Base-by-base conservation (phyloP, 495 filamentous ascomycete genomes). In the Penicillium alfredii region DNA sequence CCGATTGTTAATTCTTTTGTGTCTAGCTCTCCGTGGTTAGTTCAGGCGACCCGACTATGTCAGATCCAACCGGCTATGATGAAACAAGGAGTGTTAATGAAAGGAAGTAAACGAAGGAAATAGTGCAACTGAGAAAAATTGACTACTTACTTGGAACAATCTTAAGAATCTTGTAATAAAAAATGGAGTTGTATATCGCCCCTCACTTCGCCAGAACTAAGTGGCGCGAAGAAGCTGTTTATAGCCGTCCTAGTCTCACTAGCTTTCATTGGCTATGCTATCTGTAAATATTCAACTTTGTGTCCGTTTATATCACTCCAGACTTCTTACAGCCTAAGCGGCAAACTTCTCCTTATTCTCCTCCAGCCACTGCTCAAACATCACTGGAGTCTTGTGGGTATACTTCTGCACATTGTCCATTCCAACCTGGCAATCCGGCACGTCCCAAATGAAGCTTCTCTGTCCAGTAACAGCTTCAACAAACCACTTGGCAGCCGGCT, bases 281-380 rank as follows among this genome's bases (percentile, higher is more conserved):
- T 23, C 21, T 23, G 5, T 23, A 23, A 23, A 5, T 23, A 23
- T 23, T 23, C 21, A 23, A n/a, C n/a, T n/a, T n/a, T n/a, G n/a
- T 23, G 21, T 23, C 21, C 21, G 9, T 23, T 23, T 23, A 23
- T 23, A 23, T 23, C 21, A 23, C 6, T 23, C 5, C 9, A 23
- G 6, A 9, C 9, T 23, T 9, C 21, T 23, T 9, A 23, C 21
- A 23, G 9, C 21, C 21, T 23, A 23, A 23, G 21, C 21, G 9
- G 9, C 21, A 5, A 23, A 23, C 5, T 23, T 23, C 21, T 28
- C 17, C 17, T 40, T 40, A 12, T 49, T 46, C 15, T 59, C 49
- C 36, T 64, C 57, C 27, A 77, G 35, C 75, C 75, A 79, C 17
- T 63, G 44, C 41, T 57, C 49, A 41, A 78, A 69, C 12, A 31